Base-by-base conservation (phyloP, 2,329 filamentous ascomycete species). In the Fusarium sp. region DNA sequence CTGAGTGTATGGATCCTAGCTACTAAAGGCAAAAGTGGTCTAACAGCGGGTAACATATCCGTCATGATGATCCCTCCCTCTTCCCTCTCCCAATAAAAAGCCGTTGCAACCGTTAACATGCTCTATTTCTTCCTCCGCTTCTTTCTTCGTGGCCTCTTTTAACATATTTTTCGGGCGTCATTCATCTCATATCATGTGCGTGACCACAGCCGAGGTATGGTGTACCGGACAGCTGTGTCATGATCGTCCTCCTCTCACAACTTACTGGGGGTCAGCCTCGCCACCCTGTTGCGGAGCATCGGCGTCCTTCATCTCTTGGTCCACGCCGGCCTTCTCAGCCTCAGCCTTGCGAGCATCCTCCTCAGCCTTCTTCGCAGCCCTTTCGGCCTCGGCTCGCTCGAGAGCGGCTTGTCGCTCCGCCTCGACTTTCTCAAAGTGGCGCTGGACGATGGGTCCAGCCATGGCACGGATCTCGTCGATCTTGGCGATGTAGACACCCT, bases 401-500 rank as follows among this genome's bases (percentile, higher is more conserved):
- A 95, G 91, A 47, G 92, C 84, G 22, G 92, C 93, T 81, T 94
- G 91, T 77, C 95, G 93, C 85, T 98, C 95, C 70, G 92, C 91
- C 85, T 98, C 94, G 74, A 95, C 87, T 88, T 98, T 98, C 84
- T 99, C 97, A 83, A 96, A 95, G 89, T 98, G 95, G 77, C 96
- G 94, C 87, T 98, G 95, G 75, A 95, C 91, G 80, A 99, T 94
- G 68, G 97, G 96, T 18, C 95, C 97, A 56, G 95, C 94, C 80
- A 98, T 90, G 77, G 94, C 91, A 78, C 95, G 94, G 83, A 99
- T 95, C 84, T 99, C 97, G 74, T 98, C 97, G 84, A 97, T 92
- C 91, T 98, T 99, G 85, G 94, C 90, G 71, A 97, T 87, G 86
- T 99, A 99, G 80, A 97, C 90, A 64, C 94, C 95, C 89, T 98